These are phyloP conservation scores for Melanogaster broomeanus DNA, from an alignment of 768 basidiomycete species.

Conservation along the genomic window DNA sequence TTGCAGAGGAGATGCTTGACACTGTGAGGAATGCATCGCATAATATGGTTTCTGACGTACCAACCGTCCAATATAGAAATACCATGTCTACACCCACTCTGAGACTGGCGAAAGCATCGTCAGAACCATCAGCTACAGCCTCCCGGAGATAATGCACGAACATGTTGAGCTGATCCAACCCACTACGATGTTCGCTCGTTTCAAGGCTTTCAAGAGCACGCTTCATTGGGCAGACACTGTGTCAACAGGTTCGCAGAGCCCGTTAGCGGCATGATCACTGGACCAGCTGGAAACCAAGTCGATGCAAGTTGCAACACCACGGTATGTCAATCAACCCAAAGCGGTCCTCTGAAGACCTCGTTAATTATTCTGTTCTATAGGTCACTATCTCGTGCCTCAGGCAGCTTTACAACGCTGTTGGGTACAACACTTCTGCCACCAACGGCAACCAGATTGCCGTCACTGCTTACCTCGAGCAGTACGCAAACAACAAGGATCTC, in stretches of 20 bases:
- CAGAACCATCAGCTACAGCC: conserved; percentile 69
- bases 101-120: conserved; percentile 54
- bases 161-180: conserved; percentile 73
- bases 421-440: conserved; percentile 43
- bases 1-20: conserved; percentile 71
- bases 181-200: conserved; percentile 64
- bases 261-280: conserved; percentile 19
- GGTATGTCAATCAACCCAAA: conserved; percentile 4
- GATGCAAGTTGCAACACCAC: conserved; percentile 50
- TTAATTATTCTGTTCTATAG: conserved; percentile 4
- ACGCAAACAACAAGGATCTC: conserved; percentile 54
- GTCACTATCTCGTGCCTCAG: conserved; percentile 56
- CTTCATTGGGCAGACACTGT: conserved; percentile 31
- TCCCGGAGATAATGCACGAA: conserved; percentile 56
- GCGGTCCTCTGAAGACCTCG: background rate
- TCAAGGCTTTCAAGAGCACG: conserved; percentile 44
- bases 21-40: conserved; percentile 45
- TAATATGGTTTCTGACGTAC: background rate
- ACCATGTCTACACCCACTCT: conserved; percentile 59
- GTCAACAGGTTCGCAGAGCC: background rate
- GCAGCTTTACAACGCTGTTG: conserved; percentile 55
- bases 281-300: conserved; percentile 39
- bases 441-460: conserved; percentile 54
- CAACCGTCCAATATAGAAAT: conserved; percentile 44
- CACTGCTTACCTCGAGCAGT: conserved; percentile 55